These are phyloP conservation scores for Taphrina betulina DNA, from an alignment of 1,139 yeast species.

Conservation along the genomic window DNA sequence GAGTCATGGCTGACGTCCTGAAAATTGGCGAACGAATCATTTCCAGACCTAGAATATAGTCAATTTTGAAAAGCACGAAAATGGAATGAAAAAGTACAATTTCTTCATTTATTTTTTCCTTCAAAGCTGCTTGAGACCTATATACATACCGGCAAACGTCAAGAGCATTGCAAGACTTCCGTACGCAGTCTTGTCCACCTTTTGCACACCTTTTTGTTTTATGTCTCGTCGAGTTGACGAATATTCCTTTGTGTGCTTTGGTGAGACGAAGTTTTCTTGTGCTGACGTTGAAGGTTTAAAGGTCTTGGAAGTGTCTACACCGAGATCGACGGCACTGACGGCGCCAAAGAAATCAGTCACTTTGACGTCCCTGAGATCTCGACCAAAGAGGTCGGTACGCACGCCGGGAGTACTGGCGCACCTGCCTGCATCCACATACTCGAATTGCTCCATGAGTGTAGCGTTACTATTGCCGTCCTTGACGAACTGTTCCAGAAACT, in stretches of 20 bases:
- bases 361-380: conserved; percentile 67
- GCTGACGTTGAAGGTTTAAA: neutral
- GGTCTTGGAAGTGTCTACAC: conserved; percentile 39
- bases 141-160: conserved; percentile 11
- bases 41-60: conserved; percentile 5
- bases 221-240: neutral
- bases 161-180: conserved; percentile 12
- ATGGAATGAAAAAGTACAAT: no score
- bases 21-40: conserved; percentile 61
- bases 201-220: neutral
- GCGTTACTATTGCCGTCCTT: conserved; percentile 44
- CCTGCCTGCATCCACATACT: conserved; percentile 75
- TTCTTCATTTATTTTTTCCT: no score
- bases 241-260: neutral
- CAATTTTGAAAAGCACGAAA: no score
- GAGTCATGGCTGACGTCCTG: conserved; percentile 89
- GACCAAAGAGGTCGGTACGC: conserved; percentile 69
- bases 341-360: conserved; percentile 95
- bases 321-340: conserved; percentile 77
- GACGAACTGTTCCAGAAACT: conserved; percentile 71
- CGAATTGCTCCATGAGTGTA: conserved; percentile 80
- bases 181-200: conserved; percentile 1
- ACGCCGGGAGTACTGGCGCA: conserved; percentile 93
- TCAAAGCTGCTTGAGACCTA: conserved; percentile 11
- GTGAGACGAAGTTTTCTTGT: neutral